Evolutionary conservation across 208 protist genomes (phyloP).

Genomic region (Trichomonas tenax): DNA sequence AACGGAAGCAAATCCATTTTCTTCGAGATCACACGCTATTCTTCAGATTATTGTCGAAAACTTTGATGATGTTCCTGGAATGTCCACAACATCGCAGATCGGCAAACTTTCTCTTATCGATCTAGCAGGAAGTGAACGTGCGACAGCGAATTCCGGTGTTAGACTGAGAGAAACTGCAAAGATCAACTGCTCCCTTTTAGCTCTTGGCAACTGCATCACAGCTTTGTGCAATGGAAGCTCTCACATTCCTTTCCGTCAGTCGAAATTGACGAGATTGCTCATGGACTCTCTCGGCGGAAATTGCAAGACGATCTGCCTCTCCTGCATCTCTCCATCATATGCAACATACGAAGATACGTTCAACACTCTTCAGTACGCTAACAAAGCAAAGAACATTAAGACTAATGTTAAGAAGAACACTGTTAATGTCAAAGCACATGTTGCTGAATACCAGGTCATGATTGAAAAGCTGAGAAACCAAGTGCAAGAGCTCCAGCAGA

Average conservation of each 20-base stretch:
- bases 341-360: conserved; percentile 50
- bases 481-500: neutral
- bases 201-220: conserved; percentile 19
- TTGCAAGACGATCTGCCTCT: conserved; percentile 49
- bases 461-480: neutral
- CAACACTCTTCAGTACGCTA: conserved; percentile 50
- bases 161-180: conserved; percentile 1
- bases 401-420: conserved; percentile 61
- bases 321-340: conserved; percentile 44
- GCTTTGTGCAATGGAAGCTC: conserved; percentile 1
- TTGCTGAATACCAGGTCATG: neutral
- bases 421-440: conserved; percentile 37
- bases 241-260: conserved; percentile 60
- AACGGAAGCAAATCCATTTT: conserved; percentile 2
- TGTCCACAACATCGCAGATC: neutral
- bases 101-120: conserved; percentile 6
- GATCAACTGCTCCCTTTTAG: conserved; percentile 11
- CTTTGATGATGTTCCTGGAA: neutral
- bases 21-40: conserved; percentile 17
- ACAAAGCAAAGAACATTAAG: conserved; percentile 58
- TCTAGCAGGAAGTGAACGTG: conserved; percentile 14
- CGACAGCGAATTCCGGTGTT: neutral
- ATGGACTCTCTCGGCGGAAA: conserved; percentile 48
- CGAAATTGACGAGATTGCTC: conserved; percentile 43
- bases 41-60: conserved; percentile 8